phyloP scores from a whole-genome alignment of 192 early-diverging fungal genomes.

The Obelidium mucronatum region DNA sequence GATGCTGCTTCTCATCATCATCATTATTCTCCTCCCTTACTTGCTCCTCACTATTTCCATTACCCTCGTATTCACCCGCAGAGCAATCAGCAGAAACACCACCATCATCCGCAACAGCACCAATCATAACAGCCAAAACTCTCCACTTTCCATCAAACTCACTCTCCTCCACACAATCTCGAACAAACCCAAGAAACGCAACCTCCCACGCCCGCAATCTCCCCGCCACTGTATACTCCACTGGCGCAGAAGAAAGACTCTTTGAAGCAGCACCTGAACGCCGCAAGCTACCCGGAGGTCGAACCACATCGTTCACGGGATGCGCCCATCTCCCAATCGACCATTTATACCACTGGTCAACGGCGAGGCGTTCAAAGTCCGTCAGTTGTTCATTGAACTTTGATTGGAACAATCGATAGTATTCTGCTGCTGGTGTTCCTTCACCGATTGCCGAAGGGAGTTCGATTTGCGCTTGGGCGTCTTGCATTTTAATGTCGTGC shows the following conservation, averaged over 20 bases:
- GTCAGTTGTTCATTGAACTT: constrained; percentile 20
- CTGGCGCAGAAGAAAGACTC: constrained; percentile 1
- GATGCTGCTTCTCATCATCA: constrained; percentile 75
- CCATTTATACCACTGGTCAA: constrained; percentile 66
- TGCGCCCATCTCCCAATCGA: constrained; percentile 42
- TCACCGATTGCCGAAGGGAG: not conserved
- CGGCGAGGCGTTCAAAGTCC: constrained; percentile 46
- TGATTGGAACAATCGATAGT: not conserved
- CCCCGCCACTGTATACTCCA: not conserved
- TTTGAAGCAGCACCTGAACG: constrained; percentile 3
- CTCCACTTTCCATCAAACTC: constrained; percentile 13
- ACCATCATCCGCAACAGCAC: constrained; percentile 22
- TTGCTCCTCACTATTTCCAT: constrained; percentile 11
- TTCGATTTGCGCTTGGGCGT: not conserved
- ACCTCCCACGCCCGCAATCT: constrained; percentile 59
- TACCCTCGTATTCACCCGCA: not conserved
- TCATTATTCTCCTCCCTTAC: not conserved
- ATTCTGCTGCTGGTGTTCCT: not conserved
- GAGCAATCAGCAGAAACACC: too few species aligned
- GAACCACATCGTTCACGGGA: not conserved
- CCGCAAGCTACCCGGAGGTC: not conserved
- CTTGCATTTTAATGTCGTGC: not conserved
- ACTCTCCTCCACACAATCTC: constrained; percentile 39
- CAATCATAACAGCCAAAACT: constrained; percentile 27
- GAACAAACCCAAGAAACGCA: constrained; percentile 55